Conservation (phyloP, 805 yeast genomes). For the Metschnikowia santaceciliae region DNA sequence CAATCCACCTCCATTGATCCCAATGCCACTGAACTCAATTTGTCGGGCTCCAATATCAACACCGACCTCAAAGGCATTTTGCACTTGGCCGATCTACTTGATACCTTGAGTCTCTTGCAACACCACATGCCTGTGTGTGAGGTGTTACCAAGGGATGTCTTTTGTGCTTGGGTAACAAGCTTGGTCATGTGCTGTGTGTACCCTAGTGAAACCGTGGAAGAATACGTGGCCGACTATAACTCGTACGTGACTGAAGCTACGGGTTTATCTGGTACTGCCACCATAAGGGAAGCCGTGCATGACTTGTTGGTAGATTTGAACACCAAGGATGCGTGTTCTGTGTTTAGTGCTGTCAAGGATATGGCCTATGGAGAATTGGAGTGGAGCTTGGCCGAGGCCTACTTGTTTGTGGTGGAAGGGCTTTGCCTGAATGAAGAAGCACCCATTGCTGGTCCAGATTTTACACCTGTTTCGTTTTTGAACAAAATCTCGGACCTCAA, state of each 20-base stretch:
- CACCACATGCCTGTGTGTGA: constrained; percentile 20
- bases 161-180: constrained; percentile 18
- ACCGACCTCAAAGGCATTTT: no score
- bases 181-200: constrained; percentile 39
- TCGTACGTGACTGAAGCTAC: constrained; percentile 68
- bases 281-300: constrained; percentile 58
- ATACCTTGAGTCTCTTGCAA: constrained; percentile 29
- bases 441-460: constrained; percentile 12
- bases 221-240: constrained; percentile 62
- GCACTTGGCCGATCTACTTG: constrained; percentile 28
- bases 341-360: constrained; percentile 6
- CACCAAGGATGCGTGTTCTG: constrained; percentile 31
- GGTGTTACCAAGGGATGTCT: constrained; percentile 13
- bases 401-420: constrained; percentile 37
- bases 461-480: constrained; percentile 15
- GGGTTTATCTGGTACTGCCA: constrained; percentile 51
- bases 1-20: constrained; percentile 6
- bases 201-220: constrained; percentile 39
- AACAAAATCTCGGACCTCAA: constrained; percentile 5
- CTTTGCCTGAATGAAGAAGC: constrained; percentile 41
- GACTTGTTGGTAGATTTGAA: constrained; percentile 54
- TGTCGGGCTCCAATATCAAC: neutral
- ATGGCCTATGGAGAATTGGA: neutral
- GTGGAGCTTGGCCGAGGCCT: constrained; percentile 32
- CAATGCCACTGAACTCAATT: no score